Conservation (phyloP, 1,284 basidiomycete species). For the Singerocomus inundabilis region DNA sequence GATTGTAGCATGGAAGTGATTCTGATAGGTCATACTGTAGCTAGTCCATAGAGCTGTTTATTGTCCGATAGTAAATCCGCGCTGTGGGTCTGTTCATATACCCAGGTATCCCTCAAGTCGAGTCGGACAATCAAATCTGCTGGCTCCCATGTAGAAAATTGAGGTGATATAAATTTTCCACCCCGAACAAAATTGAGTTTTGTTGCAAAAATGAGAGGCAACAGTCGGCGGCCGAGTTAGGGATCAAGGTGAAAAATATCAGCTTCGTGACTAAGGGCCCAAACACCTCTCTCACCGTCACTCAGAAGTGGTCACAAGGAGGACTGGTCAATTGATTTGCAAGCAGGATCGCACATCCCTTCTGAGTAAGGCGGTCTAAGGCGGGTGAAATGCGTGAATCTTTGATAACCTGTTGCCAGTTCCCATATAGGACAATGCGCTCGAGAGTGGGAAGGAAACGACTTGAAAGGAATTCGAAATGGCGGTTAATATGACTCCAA, state of each 20-base stretch:
- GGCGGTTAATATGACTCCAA: conserved; percentile 45
- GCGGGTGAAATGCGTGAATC: conserved; percentile 35
- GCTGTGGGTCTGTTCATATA: not conserved
- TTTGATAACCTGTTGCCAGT: conserved; percentile 42
- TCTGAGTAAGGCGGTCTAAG: conserved; percentile 17
- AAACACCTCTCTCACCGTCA: conserved; percentile 10
- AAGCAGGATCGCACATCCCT: conserved; percentile 19
- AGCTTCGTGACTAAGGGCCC: not conserved
- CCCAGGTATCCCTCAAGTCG: too few relatives aligned
- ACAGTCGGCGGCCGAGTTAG: not conserved
- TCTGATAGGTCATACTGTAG: conserved; percentile 20
- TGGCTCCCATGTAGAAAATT: not conserved
- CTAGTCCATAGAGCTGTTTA: not conserved
- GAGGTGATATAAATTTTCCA: not conserved
- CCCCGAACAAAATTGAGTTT: not conserved
- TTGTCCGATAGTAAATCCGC: not conserved
- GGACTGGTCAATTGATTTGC: conserved; percentile 11
- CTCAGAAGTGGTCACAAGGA: conserved; percentile 22
- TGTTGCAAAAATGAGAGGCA: not conserved
- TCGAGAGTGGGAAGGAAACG: conserved; percentile 40
- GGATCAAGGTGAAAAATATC: not conserved
- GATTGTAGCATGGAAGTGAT: conserved; percentile 48
- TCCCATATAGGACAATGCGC: conserved; percentile 46
- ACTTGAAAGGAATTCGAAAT: conserved; percentile 44
- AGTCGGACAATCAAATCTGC: not conserved